phyloP scores from a whole-genome alignment of 169 alveolate genomes.

The Sarcocystis neurona region DNA sequence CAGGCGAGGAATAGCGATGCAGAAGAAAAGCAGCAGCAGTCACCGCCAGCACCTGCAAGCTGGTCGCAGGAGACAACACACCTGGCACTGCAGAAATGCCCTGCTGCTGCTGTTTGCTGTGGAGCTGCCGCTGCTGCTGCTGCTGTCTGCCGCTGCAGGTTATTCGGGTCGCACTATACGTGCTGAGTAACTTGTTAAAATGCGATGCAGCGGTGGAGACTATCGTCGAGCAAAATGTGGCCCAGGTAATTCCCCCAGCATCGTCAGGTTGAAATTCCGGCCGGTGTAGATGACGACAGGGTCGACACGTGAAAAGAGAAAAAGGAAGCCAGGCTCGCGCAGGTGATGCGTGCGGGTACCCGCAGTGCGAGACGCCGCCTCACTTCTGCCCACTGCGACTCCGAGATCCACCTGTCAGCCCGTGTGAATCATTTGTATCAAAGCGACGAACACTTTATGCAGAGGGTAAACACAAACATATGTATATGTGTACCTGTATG shows the following conservation, averaged over 20 bases:
- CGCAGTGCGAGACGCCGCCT: background rate
- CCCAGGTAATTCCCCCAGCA: slow-evolving; percentile 4
- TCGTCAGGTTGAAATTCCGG: background rate
- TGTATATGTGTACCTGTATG: too few relatives aligned
- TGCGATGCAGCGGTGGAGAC: slow-evolving; percentile 50
- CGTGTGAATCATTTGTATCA: too few relatives aligned
- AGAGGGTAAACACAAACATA: too few relatives aligned
- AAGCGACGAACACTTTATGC: too few relatives aligned
- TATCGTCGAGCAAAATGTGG: slow-evolving; percentile 34
- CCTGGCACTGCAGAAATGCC: too few relatives aligned
- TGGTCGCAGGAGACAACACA: too few relatives aligned
- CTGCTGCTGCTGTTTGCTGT: too few relatives aligned
- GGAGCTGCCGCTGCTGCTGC: background rate
- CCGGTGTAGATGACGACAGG: too few relatives aligned
- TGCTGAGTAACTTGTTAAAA: slow-evolving; percentile 40
- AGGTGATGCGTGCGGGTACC: background rate
- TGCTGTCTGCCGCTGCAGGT: background rate
- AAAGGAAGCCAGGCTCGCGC: too few relatives aligned
- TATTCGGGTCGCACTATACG: slow-evolving; percentile 53
- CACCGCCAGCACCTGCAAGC: too few relatives aligned
- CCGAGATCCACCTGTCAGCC: background rate
- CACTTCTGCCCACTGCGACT: background rate
- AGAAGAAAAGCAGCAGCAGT: too few relatives aligned
- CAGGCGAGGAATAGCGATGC: too few relatives aligned
- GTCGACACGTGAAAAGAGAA: background rate